These are phyloP conservation scores for Alternaria sp. DNA, from an alignment of 2,329 filamentous ascomycete genomes.

Conservation along the genomic window DNA sequence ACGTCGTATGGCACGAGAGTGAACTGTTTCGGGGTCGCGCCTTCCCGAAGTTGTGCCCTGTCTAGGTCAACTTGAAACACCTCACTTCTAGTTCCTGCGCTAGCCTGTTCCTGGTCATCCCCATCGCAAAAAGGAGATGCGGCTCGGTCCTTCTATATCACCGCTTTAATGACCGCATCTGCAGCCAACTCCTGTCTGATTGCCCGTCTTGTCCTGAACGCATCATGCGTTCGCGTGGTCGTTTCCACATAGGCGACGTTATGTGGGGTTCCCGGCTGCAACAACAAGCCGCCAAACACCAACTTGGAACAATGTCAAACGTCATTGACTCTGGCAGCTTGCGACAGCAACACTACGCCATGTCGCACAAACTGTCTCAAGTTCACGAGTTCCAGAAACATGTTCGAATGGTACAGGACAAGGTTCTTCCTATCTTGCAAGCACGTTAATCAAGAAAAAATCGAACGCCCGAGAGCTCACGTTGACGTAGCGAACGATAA, in stretches of 20 bases:
- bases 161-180: neutral
- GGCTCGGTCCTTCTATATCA: constrained; percentile 20
- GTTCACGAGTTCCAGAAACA: neutral
- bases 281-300: constrained; percentile 4
- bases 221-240: neutral
- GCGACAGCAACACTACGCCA: neutral
- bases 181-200: neutral
- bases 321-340: constrained; percentile 1
- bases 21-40: constrained; percentile 21
- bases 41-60: constrained; percentile 13
- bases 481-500: too few relatives aligned
- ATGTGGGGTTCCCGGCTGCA: neutral
- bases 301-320: constrained; percentile 8
- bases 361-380: constrained; percentile 1
- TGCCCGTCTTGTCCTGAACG: neutral
- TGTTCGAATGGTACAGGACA: neutral
- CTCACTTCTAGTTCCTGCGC: constrained; percentile 4
- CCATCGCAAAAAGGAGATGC: constrained; percentile 18
- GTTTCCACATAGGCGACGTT: neutral
- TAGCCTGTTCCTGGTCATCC: constrained; percentile 22
- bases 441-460: too few relatives aligned
- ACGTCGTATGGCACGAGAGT: constrained; percentile 5
- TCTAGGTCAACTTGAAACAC: constrained; percentile 15
- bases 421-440: neutral
- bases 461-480: too few relatives aligned